Evolutionary conservation across 108 stramenopile species (phyloP).

Genomic region (Skeletonema potamos): DNA sequence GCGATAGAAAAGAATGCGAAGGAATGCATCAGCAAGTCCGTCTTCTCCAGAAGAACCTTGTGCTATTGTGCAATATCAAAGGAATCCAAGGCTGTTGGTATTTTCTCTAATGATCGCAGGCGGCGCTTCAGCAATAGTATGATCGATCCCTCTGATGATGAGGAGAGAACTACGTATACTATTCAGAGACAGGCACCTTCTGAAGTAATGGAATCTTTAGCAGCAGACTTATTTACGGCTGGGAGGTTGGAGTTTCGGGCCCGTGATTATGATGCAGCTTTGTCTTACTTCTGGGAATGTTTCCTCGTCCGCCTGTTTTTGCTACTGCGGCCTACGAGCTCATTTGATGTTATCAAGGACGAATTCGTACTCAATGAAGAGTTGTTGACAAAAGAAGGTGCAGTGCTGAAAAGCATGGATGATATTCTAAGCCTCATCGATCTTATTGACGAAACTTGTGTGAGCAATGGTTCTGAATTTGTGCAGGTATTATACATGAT

Average conservation of each 20-base stretch:
- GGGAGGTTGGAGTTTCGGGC: conserved; percentile 31
- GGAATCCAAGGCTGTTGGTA: neutral
- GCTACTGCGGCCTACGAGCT: neutral
- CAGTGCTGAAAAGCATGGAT: conserved; percentile 20
- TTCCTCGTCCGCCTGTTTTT: conserved; percentile 17
- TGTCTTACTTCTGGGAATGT: conserved; percentile 44
- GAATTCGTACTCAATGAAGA: conserved; percentile 9
- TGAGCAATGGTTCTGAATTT: conserved; percentile 3
- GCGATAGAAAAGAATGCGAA: conserved; percentile 26
- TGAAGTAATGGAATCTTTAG: conserved; percentile 12
- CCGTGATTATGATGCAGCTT: conserved; percentile 29
- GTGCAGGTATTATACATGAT: conserved; percentile 31
- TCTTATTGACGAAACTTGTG: neutral
- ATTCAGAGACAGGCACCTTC: conserved; percentile 3
- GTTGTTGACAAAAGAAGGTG: conserved; percentile 11
- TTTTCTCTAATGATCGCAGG: neutral
- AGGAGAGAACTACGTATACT: neutral
- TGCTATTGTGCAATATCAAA: conserved; percentile 15
- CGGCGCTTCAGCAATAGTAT: conserved; percentile 2
- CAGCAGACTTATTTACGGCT: conserved; percentile 23
- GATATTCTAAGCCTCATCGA: conserved; percentile 3
- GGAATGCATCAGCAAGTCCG: conserved; percentile 35
- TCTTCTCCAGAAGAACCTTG: conserved; percentile 17
- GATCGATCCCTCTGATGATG: neutral
- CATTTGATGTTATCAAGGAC: neutral